Conservation (phyloP, 352 stramenopile genomes). For the Phytopythium mirpurense region DNA sequence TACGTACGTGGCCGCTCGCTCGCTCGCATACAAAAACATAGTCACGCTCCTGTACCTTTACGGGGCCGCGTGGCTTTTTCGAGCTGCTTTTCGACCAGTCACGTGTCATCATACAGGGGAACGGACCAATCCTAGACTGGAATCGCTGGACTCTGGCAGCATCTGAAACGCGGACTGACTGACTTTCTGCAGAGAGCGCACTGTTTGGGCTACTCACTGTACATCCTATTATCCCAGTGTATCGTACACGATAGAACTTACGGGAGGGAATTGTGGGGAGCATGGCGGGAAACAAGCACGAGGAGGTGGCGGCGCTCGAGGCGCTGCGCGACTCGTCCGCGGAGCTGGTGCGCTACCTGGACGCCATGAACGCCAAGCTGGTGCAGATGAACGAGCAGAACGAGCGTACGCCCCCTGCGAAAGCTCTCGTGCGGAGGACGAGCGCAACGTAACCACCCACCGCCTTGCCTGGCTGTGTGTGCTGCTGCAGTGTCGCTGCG, state of each 20-base stretch:
- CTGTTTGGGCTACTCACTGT: background rate
- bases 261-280: background rate
- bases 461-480: background rate
- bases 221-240: background rate
- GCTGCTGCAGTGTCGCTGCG: slow-evolving; percentile 51
- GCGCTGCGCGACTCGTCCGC: slow-evolving; percentile 71
- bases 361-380: slow-evolving; percentile 72
- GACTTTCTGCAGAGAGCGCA: slow-evolving; percentile 1
- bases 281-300: slow-evolving; percentile 53
- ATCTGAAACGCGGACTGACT: background rate
- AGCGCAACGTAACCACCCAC: no score
- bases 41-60: no score
- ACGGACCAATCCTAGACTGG: background rate
- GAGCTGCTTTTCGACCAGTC: background rate
- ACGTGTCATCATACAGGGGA: background rate
- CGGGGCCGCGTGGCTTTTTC: background rate
- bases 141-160: background rate
- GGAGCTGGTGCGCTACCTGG: slow-evolving; percentile 67
- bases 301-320: slow-evolving; percentile 76
- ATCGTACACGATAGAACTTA: background rate
- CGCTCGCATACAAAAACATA: background rate
- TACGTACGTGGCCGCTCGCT: background rate
- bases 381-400: slow-evolving; percentile 78
- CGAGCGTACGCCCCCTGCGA: slow-evolving; percentile 38
- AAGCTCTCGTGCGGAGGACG: background rate